Evolutionary conservation across 2,329 filamentous ascomycete species (phyloP), one percentile per base, ranked within the genome.

Genomic region (Penicillium vulpinum): DNA sequence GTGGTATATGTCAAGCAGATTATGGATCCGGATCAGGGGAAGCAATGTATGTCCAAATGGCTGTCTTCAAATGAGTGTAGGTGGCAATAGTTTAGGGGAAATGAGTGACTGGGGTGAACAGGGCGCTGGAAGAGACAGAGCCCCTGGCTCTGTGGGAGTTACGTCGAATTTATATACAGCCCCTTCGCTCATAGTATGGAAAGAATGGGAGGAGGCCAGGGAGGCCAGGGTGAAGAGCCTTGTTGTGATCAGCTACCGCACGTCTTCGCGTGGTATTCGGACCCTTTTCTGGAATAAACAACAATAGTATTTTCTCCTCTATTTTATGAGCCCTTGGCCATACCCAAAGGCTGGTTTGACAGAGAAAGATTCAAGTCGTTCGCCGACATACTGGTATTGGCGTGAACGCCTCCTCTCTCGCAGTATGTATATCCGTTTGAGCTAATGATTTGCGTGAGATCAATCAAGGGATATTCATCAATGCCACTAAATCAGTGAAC

Each of bases 151-250:
- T 49, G 44, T 11, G 45, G 46, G 44, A 40, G 29, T 51, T 43
- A 46, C 28, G 38, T 26, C n/a, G 36, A 15, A 51, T 60, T 64
- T 63, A 61, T 62, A 58, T 48, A 11, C 21, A 49, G 51, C 50
- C 62, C 64, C 62, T 63, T 60, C 41, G 24, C 15, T 39, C 16
- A 33, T 16, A 21, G 36, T 4, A 15, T 36, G 22, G 26, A 21
- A 43, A 35, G 44, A 59, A 59, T 57, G 60, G 41, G 11, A 41
- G 15, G 10, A 41, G 15, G 10, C 31, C 29, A 50, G 51, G 52
- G 50, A 21, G n/a, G 45, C 35, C 21, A 35, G 39, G 41, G 46
- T 33, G 26, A 44, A 39, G n/a, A 21, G 22, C 16, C 16, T 45
- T 48, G 18, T 28, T 45, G 9, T n/a, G 15, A 31, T 21, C 16